Evolutionary conservation across 257 asterid species (phyloP).

Genomic region (Solanum corneliomulleri): DNA sequence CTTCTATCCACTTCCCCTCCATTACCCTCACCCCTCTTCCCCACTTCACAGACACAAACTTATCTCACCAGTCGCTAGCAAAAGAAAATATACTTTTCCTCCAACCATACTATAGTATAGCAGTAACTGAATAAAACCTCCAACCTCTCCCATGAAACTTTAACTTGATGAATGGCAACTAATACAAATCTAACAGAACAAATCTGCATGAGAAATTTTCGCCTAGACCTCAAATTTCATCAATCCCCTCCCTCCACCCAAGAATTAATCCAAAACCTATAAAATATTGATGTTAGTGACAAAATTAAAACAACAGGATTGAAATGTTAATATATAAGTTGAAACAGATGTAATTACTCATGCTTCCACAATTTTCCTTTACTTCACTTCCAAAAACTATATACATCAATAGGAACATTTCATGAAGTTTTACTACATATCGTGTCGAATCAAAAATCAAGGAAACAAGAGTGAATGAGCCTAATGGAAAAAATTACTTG

Average conservation of each 20-base stretch:
- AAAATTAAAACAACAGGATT: too few species aligned
- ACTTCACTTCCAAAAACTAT: background rate
- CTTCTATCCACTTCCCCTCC: background rate
- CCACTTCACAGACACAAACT: background rate
- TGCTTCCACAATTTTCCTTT: background rate
- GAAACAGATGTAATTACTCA: too few species aligned
- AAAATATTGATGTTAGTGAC: background rate
- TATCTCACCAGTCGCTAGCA: background rate
- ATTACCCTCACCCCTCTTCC: background rate
- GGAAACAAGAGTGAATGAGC: too few species aligned
- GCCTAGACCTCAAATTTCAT: background rate
- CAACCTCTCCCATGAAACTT: background rate
- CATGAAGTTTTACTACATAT: too few species aligned
- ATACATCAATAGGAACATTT: background rate
- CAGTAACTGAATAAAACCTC: background rate
- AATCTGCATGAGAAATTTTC: background rate
- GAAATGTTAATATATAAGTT: too few species aligned
- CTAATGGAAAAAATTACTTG: too few species aligned
- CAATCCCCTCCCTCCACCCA: background rate
- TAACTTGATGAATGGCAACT: background rate
- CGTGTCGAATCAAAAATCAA: too few species aligned
- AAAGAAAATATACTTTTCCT: background rate
- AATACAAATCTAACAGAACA: background rate
- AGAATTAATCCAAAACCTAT: background rate
- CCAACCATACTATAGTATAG: background rate